Evolutionary conservation across 2,329 filamentous ascomycete genomes (phyloP), one percentile per base, ranked within the genome.

Genomic region (Dactylellina cionopaga): DNA sequence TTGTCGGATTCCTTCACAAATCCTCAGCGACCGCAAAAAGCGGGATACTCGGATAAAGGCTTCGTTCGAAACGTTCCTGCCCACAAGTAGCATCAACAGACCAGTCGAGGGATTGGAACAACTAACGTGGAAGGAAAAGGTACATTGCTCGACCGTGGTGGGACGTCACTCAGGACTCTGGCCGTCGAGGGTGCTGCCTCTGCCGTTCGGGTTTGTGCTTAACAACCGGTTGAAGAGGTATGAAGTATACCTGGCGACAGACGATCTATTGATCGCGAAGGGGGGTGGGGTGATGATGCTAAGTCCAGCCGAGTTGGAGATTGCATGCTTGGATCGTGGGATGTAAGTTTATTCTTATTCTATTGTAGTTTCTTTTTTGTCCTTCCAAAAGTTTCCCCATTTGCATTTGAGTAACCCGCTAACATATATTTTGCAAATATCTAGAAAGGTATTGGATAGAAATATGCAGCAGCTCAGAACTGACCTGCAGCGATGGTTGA

Each of bases 1-100:
- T 0, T 97, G 94, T 80, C 87, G 92, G 9, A 90, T 97, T 68
- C 94, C 94, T 0, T 83, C 82, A 37, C 94, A 97, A 81, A 82
- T 91, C 5, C 82, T 84, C n/a, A 80, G 80, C 33, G 84, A 87
- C 37, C 81, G 86, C 55, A 78, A 77, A 13, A 83, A 84, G 75
- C 80, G 83, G 0, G 86, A 91, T 78, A 80, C 81, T 51, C 80
- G 86, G 7, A 82, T 89, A 7, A 78, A 75, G 29, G 78, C 78
- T 0, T 84, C 84, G 6, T 87, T 88, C 77, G 80, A 83, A 44
- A 78, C 79, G 29, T 63, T 81, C 24, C 31, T 71, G 2, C 59
- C 55, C 65, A 73, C 80, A 74, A 54, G 69, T 33, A 9, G 74
- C 69, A 7, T 79, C 80, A 15, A 66, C 79, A 25, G 65, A 55